Conservation (phyloP, 2,329 filamentous ascomycete genomes). For the Aspergillus sp. region DNA sequence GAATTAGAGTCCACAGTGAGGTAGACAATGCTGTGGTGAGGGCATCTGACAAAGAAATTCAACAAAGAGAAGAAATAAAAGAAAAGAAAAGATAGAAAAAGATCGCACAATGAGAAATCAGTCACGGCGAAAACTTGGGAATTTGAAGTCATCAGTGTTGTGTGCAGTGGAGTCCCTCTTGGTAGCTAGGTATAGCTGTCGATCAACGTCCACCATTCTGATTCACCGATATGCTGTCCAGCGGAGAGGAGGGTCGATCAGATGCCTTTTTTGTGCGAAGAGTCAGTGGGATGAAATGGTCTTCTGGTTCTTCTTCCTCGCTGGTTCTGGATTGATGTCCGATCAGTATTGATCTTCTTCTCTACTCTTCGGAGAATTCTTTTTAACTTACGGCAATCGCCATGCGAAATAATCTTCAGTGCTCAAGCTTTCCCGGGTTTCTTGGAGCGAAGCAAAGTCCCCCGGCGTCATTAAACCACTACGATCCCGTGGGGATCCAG, state of each 20-base stretch:
- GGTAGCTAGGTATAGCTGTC: no score
- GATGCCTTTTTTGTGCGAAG: slow-evolving; percentile 47
- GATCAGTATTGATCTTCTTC: no score
- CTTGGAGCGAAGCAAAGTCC: slow-evolving; percentile 93
- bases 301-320: slow-evolving; percentile 87
- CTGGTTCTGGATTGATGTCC: slow-evolving; percentile 39
- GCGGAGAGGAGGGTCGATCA: slow-evolving; percentile 32
- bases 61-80: no score
- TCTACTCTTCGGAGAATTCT: no score
- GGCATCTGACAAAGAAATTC: no score
- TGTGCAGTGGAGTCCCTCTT: no score
- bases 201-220: slow-evolving; percentile 4
- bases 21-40: no score
- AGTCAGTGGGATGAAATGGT: slow-evolving; percentile 67
- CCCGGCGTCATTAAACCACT: slow-evolving; percentile 98
- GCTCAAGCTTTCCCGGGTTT: slow-evolving; percentile 84
- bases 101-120: no score
- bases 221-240: slow-evolving; percentile 31
- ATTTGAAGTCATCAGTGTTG: no score
- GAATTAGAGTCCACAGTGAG: no score
- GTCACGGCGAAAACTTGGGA: no score
- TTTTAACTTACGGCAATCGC: slow-evolving; percentile 83
- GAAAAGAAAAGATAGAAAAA: slow-evolving; percentile 3
- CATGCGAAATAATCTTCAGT: slow-evolving; percentile 98
- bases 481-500: slow-evolving; percentile 84